Evolutionary conservation across 1,139 yeast species (phyloP), one percentile per base, ranked within the genome.

Genomic region (Hemisphaericaspora lyxosophila): DNA sequence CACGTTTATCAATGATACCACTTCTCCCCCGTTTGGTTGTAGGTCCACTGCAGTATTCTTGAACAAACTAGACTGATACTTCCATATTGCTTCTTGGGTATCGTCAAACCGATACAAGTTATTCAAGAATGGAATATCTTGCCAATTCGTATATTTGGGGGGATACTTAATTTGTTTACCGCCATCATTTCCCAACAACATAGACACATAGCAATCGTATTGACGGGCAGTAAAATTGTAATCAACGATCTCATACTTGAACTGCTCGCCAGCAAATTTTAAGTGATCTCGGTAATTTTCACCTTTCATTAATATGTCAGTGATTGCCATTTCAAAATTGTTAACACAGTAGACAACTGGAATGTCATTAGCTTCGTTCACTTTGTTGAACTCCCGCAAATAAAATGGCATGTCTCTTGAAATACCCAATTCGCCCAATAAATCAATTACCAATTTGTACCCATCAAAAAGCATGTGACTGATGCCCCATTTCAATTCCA

Each of bases 341-440:
- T 60, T 57, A 9, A 53, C 36, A 24, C 64, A 55, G 36, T 61
- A 63, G 7, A 62, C 46, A n/a, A 59, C 45, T 1, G 67, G 66
- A 4, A 33, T 30, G 4, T 59, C 49, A 4, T 50, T 45, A 2
- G 57, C 37, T 7, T 49, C 51, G 30, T 63, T 53, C 16, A 78
- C 53, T 30, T 64, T 70, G 7, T 56, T 53, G 29, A 74, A 61
- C 46, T 82, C 88, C 5, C 60, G 59, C 11, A 69, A 46, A 53
- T 72, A 81, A 51, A 67, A 78, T 3, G 64, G 62, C 28, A 76
- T 63, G 39, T 81, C 86, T 45, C 75, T 75, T 0, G 80, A 62
- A 3, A 78, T 49, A 0, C 88, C 87, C 32, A 78, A 49, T 31
- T 64, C 67, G 15, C 65, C 57, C 39, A 67, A 63, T 1, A 62